A percentile compares a stretch with the other conserved stretches of the same genome.
These are phyloP conservation scores for Neoconidiobolus thromboides DNA, from an alignment of 371 early-diverging fungal genomes.

Conservation along the genomic window DNA sequence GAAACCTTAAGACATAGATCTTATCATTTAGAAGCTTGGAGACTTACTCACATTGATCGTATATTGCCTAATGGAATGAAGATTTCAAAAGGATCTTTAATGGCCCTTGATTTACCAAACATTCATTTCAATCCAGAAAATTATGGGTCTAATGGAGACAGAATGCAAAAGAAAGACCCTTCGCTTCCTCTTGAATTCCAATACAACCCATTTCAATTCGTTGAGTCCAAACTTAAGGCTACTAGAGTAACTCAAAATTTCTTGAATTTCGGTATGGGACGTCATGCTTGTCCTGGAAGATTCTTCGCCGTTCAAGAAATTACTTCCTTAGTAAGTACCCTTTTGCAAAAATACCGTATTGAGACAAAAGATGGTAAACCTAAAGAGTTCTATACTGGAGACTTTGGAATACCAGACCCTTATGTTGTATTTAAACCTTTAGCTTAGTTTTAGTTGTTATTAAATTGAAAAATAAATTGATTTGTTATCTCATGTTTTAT, in stretches of 20 bases:
- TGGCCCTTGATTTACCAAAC: neutral
- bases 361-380: neutral
- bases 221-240: slow-evolving; percentile 12
- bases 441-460: no score
- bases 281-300: slow-evolving; percentile 27
- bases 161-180: no score
- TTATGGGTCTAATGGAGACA: no score
- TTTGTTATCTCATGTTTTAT: no score
- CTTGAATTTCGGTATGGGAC: slow-evolving; percentile 27
- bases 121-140: neutral
- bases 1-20: slow-evolving; percentile 12
- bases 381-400: no score
- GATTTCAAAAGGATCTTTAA: slow-evolving; percentile 13
- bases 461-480: no score
- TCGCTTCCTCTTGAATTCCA: neutral
- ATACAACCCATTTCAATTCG: slow-evolving; percentile 19
- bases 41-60: slow-evolving; percentile 8
- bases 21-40: slow-evolving; percentile 10
- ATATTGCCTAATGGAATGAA: slow-evolving; percentile 14
- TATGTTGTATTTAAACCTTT: no score
- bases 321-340: slow-evolving; percentile 9
- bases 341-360: slow-evolving; percentile 3
- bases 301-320: slow-evolving; percentile 26
- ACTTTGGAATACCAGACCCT: no score
- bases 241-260: slow-evolving; percentile 19